Base-by-base conservation (phyloP, 2,329 filamentous ascomycete genomes). In the Phialocephala subalpina region DNA sequence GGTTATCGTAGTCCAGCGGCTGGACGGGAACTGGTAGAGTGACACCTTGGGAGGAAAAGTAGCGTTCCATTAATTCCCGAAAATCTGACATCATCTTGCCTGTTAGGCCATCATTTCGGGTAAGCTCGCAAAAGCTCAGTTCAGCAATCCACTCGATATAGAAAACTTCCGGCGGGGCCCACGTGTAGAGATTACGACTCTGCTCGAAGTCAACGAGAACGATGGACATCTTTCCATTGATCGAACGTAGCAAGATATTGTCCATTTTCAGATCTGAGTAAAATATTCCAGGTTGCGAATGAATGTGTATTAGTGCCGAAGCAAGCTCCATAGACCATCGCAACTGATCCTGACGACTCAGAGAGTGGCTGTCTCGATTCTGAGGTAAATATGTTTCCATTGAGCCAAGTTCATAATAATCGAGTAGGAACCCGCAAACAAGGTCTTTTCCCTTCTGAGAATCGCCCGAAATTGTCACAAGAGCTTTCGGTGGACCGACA, bases 211-310 rank as follows among this genome's bases (percentile, higher is more conserved):
- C 57, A 27, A 59, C 36, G 42, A 59, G 57, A 47, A 59, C 38
- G 38, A 59, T 59, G n/a, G 57, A 59, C 57, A 29, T 42, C 57
- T 59, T 45, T 18, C 57, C 57, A 47, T 59, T 29, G 27, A 45
- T 45, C 57, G 20, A 42, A 22, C 57, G 57, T 45, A 59, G 38
- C 36, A 59, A 45, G 57, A 59, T 45, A 29, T 59, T 59, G 38
- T 59, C 57, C 57, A 59, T 42, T 45, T 59, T 59, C 57, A 59
- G 57, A 45, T 59, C 57, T 27, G 57, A 59, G 25, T 59, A 59
- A 33, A 59, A 59, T 35, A 59, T 59, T 42, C 57, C 57, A 59
- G 36, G 14, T 59, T 59, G 57, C 57, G 57, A 42, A 59, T 59
- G 57, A 45, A 59, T 59, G 57, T 59, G 57, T 29, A 47, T 27